phyloP scores from a whole-genome alignment of 2,329 filamentous ascomycete species.

The Fusarium torulosum region DNA sequence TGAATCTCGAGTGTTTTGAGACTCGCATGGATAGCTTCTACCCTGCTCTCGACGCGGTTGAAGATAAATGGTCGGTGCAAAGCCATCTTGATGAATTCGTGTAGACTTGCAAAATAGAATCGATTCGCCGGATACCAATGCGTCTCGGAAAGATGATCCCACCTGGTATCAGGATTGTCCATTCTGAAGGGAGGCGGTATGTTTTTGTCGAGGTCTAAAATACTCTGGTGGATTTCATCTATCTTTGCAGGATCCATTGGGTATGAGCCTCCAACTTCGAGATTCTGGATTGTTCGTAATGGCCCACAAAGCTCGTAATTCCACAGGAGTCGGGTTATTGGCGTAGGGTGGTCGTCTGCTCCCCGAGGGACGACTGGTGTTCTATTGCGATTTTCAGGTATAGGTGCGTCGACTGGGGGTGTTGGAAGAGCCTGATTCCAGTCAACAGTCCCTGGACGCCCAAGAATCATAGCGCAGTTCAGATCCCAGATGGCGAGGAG shows the following conservation, averaged over 20 bases:
- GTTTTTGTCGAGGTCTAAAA: slow-evolving; percentile 61
- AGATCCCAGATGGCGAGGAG: slow-evolving; percentile 65
- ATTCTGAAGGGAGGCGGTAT: slow-evolving; percentile 67
- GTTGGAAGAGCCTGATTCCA: slow-evolving; percentile 60
- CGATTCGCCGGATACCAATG: slow-evolving; percentile 65
- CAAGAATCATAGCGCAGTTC: slow-evolving; percentile 65
- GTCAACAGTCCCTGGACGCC: slow-evolving; percentile 69
- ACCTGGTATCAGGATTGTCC: slow-evolving; percentile 68
- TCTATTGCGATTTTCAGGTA: slow-evolving; percentile 61
- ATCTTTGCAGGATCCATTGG: slow-evolving; percentile 67
- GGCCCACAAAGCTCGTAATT: slow-evolving; percentile 61
- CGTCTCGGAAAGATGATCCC: slow-evolving; percentile 66
- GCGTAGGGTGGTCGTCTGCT: slow-evolving; percentile 67
- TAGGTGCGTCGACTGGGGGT: slow-evolving; percentile 65
- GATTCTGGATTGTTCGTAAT: slow-evolving; percentile 65
- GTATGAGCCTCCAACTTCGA: slow-evolving; percentile 68
- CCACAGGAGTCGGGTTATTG: slow-evolving; percentile 67
- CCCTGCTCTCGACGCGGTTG: slow-evolving; percentile 65
- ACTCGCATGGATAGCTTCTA: slow-evolving; percentile 67
- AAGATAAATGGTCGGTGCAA: slow-evolving; percentile 74
- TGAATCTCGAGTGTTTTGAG: slow-evolving; percentile 68
- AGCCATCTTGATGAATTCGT: slow-evolving; percentile 68
- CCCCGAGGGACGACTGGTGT: slow-evolving; percentile 62
- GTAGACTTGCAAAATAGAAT: slow-evolving; percentile 61
- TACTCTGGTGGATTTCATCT: slow-evolving; percentile 65